phyloP scores from a whole-genome alignment of 169 alveolate genomes.

The Cryptosporidium tyzzeri region DNA sequence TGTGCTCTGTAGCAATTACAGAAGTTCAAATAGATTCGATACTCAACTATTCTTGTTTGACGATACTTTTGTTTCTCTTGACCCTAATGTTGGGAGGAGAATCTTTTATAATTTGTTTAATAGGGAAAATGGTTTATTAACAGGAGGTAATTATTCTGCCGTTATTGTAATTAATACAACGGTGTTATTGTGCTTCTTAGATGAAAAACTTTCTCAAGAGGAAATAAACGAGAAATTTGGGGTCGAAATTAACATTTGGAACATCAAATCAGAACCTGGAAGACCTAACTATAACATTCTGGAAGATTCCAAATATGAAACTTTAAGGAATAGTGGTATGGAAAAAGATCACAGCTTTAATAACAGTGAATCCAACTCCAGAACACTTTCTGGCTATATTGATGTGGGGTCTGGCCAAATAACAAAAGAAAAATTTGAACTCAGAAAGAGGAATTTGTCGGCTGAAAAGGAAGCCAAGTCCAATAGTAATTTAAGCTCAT shows the following conservation, averaged over 20 bases:
- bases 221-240: constrained; percentile 41
- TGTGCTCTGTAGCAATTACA: neutral
- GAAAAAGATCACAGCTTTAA: neutral
- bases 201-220: constrained; percentile 20
- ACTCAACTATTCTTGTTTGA: constrained; percentile 50
- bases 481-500: neutral
- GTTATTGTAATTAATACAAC: constrained; percentile 26
- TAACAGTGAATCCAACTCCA: neutral
- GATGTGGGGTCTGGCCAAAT: neutral
- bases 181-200: constrained; percentile 15
- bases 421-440: neutral
- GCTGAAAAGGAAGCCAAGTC: neutral
- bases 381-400: neutral
- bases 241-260: constrained; percentile 61
- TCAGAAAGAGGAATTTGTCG: neutral
- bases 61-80: constrained; percentile 44
- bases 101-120: constrained; percentile 54
- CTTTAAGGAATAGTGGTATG: neutral
- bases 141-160: constrained; percentile 27
- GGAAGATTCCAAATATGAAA: neutral
- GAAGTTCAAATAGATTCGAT: constrained; percentile 21
- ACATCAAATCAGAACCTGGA: constrained; percentile 1
- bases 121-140: constrained; percentile 12
- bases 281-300: neutral
- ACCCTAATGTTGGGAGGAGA: constrained; percentile 66